Percentiles rank a stretch among this genome's conserved stretches.
These are phyloP conservation scores for Lyophyllum atratum DNA, from an alignment of 768 basidiomycete species.

Conservation along the genomic window DNA sequence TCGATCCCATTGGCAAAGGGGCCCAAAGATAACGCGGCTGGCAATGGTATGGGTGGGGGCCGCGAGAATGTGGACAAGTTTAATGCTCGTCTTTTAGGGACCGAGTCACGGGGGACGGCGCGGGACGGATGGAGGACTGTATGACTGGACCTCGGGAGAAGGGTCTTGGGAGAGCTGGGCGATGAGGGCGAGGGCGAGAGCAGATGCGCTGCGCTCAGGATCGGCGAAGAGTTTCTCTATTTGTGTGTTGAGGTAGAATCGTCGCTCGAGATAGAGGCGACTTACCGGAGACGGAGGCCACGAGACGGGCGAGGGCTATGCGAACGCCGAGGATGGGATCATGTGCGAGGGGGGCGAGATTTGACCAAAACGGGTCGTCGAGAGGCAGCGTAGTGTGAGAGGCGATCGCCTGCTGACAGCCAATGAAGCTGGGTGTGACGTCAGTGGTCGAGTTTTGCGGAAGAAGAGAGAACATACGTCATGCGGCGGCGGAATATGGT, in stretches of 20 bases:
- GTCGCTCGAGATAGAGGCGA: conserved; percentile 6
- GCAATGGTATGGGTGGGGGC: conserved; percentile 27
- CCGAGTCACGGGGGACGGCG: background rate
- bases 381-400: conserved; percentile 34
- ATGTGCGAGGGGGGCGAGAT: conserved; percentile 54
- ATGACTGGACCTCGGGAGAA: conserved; percentile 65
- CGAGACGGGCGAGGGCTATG: conserved; percentile 80
- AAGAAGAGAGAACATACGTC: conserved; percentile 53
- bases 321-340: conserved; percentile 84
- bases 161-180: conserved; percentile 52
- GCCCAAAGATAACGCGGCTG: background rate
- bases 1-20: background rate
- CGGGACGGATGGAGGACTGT: conserved; percentile 40
- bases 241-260: conserved; percentile 3
- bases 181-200: conserved; percentile 39
- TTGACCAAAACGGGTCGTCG: conserved; percentile 54
- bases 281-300: conserved; percentile 59
- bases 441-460: conserved; percentile 6
- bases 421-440: conserved; percentile 60
- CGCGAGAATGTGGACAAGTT: conserved; percentile 38
- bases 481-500: conserved; percentile 44
- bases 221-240: conserved; percentile 31
- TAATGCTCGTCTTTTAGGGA: background rate
- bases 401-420: conserved; percentile 68
- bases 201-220: conserved; percentile 30